Conservation (phyloP, 352 stramenopile genomes). For the Lagenidium giganteum region DNA sequence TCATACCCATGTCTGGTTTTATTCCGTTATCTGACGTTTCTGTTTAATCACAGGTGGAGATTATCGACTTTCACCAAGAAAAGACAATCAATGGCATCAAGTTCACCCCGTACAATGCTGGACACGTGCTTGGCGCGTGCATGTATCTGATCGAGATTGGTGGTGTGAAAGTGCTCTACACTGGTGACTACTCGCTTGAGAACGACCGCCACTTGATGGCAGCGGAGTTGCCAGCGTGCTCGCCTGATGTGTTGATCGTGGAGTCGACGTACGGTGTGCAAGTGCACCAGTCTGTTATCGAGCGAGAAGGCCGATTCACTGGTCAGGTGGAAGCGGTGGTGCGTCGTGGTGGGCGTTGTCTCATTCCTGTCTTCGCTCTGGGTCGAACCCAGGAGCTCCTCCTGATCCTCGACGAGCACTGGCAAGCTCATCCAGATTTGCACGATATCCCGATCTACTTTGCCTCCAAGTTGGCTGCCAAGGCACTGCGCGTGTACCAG, state of each 20-base stretch:
- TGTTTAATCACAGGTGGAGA: conserved; percentile 75
- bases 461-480: conserved; percentile 94
- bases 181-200: conserved; percentile 97
- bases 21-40: not conserved
- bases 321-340: conserved; percentile 96
- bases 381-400: conserved; percentile 98
- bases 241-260: conserved; percentile 98
- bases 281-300: conserved; percentile 93
- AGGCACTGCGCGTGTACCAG: conserved; percentile 97
- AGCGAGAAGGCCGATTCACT: conserved; percentile 97
- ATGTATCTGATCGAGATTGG: conserved; percentile 99
- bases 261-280: conserved; percentile 98
- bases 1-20: not conserved
- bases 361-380: conserved; percentile 99
- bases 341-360: conserved; percentile 92
- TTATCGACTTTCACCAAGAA: conserved; percentile 98
- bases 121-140: conserved; percentile 98
- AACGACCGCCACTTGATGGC: conserved; percentile 98
- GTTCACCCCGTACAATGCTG: conserved; percentile 98
- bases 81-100: conserved; percentile 97
- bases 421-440: conserved; percentile 91
- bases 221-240: conserved; percentile 73
- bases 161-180: conserved; percentile 97
- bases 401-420: conserved; percentile 99
- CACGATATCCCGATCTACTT: conserved; percentile 99